Conservation (phyloP, 2,329 filamentous ascomycete genomes). For the Fusarium fujikuroi region DNA sequence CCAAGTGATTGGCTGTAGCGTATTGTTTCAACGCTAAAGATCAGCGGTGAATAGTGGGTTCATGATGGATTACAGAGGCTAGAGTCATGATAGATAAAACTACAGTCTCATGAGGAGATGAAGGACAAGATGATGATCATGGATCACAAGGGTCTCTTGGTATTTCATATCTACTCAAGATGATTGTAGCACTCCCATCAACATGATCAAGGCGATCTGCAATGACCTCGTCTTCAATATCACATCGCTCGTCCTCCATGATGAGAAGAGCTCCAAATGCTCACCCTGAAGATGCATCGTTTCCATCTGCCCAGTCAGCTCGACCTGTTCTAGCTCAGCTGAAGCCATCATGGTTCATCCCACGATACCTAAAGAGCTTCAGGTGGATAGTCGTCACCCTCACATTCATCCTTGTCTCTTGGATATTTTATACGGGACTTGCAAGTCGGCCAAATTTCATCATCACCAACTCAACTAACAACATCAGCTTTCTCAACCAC, state of each 20-base stretch:
- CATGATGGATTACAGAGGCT: not conserved
- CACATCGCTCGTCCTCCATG: constrained; percentile 18
- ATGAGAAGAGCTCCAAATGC: constrained; percentile 20
- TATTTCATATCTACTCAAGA: not conserved
- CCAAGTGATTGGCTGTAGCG: constrained; percentile 37
- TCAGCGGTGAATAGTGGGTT: not conserved
- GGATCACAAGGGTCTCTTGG: not conserved
- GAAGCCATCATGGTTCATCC: not conserved
- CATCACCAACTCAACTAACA: not conserved
- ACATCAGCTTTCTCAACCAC: constrained; percentile 19
- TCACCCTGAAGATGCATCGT: constrained; percentile 27
- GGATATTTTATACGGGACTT: not conserved
- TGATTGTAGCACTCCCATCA: not conserved
- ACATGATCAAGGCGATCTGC: not conserved
- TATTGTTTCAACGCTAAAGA: constrained; percentile 12
- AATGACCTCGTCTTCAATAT: constrained; percentile 35
- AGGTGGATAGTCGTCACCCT: constrained; percentile 1
- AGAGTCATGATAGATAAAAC: not conserved
- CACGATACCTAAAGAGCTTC: constrained; percentile 2
- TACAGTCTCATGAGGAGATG: not conserved
- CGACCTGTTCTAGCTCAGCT: not conserved
- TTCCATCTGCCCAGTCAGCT: constrained; percentile 8
- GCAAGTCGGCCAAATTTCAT: not conserved
- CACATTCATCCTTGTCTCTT: constrained; percentile 17
- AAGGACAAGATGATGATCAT: not conserved